These are phyloP conservation scores for Fusarium subtropicale DNA, from an alignment of 2,329 filamentous ascomycete species.

Conservation along the genomic window DNA sequence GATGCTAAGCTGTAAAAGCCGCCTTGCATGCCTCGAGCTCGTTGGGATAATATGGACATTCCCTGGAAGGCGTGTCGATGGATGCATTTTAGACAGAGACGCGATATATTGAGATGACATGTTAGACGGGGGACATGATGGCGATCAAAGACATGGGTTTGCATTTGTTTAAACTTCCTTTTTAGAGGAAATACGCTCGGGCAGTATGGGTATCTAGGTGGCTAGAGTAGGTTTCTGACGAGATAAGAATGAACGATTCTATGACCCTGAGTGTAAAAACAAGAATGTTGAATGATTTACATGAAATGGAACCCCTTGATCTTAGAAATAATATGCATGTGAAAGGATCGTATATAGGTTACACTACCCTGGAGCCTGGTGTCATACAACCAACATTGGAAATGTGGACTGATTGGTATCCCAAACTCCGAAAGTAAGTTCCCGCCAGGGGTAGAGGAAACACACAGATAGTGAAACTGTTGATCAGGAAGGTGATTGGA, in stretches of 20 bases:
- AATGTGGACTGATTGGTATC: not conserved
- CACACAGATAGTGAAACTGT: constrained; percentile 23
- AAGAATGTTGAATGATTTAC: not conserved
- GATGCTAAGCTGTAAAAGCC: constrained; percentile 77
- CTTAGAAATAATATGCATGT: not conserved
- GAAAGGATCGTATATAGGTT: not conserved
- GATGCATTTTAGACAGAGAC: constrained; percentile 30
- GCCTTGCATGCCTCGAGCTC: not conserved
- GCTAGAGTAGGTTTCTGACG: not conserved
- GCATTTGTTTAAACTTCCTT: constrained; percentile 8
- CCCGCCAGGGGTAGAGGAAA: constrained; percentile 5
- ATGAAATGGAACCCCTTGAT: not conserved
- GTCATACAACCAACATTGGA: constrained; percentile 4
- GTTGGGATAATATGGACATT: constrained; percentile 13
- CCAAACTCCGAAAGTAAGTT: constrained; percentile 14
- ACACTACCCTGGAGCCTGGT: not conserved
- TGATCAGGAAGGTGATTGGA: not conserved
- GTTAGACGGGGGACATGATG: constrained; percentile 14
- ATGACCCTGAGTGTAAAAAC: not conserved
- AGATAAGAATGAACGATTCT: not conserved
- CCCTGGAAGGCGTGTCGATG: constrained; percentile 9
- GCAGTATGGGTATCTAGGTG: not conserved
- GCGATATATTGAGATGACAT: constrained; percentile 19
- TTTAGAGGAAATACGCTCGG: constrained; percentile 1
- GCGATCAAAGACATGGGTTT: not conserved